Conservation (phyloP, 495 filamentous ascomycete genomes). For the Diplogelasinospora grovesii region DNA sequence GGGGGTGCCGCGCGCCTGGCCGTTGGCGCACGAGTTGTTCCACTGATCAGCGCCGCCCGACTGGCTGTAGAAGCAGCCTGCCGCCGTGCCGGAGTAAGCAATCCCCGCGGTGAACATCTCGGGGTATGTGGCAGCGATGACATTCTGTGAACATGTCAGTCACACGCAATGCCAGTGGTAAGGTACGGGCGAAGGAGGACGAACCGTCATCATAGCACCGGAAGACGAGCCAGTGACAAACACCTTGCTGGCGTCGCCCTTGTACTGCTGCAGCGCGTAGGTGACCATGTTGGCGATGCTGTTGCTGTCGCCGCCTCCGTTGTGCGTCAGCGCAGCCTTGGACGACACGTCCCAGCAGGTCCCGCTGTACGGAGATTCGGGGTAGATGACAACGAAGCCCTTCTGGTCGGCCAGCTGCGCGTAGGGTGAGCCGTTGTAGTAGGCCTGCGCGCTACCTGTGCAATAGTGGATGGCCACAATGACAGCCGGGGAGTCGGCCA, state of each 20-base stretch:
- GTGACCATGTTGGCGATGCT: constrained; percentile 55
- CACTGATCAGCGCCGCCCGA: constrained; percentile 40
- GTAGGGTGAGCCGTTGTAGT: constrained; percentile 20
- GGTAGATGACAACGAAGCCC: constrained; percentile 46
- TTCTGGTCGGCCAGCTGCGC: constrained; percentile 34
- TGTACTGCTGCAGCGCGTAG: constrained; percentile 44
- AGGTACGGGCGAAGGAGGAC: not conserved
- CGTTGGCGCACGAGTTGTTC: constrained; percentile 40
- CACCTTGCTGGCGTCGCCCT: constrained; percentile 41
- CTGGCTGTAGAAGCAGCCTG: constrained; percentile 32
- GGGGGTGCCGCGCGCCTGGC: constrained; percentile 39
- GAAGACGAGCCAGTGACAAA: constrained; percentile 48
- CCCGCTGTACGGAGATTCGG: constrained; percentile 32
- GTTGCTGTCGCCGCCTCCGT: constrained; percentile 51
- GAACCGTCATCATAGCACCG: constrained; percentile 45
- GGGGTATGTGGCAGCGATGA: constrained; percentile 32
- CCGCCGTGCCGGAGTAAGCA: constrained; percentile 31
- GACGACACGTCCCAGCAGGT: constrained; percentile 47
- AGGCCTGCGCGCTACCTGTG: constrained; percentile 22
- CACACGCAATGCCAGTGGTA: not conserved
- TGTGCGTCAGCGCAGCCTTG: constrained; percentile 40
- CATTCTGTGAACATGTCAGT: constrained; percentile 16
- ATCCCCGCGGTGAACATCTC: constrained; percentile 36
- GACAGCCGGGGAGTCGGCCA: constrained; percentile 44
- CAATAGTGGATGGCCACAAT: constrained; percentile 52